Evolutionary conservation across 2,329 filamentous ascomycete species (phyloP).

Genomic region (Basipetospora chlamydospora): DNA sequence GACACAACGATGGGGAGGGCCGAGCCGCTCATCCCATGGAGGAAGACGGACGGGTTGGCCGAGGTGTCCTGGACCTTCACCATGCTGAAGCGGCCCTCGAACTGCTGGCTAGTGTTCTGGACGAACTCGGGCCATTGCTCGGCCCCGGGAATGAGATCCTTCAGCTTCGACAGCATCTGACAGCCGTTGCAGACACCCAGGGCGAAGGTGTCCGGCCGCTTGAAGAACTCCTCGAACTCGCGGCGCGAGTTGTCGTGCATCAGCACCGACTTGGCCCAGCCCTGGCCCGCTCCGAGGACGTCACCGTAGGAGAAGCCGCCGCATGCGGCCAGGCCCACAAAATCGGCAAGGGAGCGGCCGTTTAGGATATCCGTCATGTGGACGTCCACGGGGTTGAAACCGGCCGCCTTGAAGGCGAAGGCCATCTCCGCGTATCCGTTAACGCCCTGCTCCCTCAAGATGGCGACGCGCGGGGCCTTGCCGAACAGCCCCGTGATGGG

Average conservation of each 20-base stretch:
- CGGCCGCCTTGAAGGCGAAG: conserved; percentile 81
- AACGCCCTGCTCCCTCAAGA: conserved; percentile 87
- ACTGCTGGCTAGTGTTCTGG: conserved; percentile 29
- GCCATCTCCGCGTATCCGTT: conserved; percentile 98
- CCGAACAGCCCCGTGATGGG: conserved; percentile 33
- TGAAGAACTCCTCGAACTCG: conserved; percentile 77
- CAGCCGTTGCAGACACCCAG: conserved; percentile 96
- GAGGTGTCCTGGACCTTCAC: conserved; percentile 41
- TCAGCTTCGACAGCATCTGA: conserved; percentile 78
- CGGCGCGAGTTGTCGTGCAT: conserved; percentile 62
- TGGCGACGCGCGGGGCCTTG: conserved; percentile 45
- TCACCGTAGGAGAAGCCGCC: conserved; percentile 91
- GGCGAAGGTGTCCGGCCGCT: conserved; percentile 75
- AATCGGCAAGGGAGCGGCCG: conserved; percentile 65
- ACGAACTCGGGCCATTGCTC: conserved; percentile 49
- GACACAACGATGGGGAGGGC: conserved; percentile 75
- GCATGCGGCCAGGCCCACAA: conserved; percentile 82
- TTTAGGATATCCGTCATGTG: conserved; percentile 91
- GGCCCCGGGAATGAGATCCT: conserved; percentile 38
- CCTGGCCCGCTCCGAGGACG: conserved; percentile 75
- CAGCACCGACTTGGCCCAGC: conserved; percentile 89
- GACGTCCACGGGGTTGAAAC: conserved; percentile 83
- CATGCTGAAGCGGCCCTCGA: conserved; percentile 80
- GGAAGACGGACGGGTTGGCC: conserved; percentile 59
- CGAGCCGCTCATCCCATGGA: conserved; percentile 75